These are phyloP conservation scores for Aspergillus amoenus DNA, from an alignment of 2,329 filamentous ascomycete species.

Conservation along the genomic window DNA sequence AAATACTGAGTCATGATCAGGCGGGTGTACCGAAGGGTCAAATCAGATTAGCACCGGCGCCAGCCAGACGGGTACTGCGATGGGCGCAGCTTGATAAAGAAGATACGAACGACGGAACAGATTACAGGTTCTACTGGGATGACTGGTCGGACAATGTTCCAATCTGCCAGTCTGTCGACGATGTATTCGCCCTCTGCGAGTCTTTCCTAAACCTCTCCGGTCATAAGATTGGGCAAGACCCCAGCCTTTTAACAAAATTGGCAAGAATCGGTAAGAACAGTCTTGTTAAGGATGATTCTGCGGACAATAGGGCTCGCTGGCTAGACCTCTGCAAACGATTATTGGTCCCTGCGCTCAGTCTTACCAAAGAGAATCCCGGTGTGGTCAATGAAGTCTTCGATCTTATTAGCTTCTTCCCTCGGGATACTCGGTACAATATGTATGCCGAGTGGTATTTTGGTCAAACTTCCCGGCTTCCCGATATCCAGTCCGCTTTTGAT, in stretches of 20 bases:
- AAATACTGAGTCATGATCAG: slow-evolving; percentile 61
- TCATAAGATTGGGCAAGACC: slow-evolving; percentile 83
- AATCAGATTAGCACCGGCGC: slow-evolving; percentile 60
- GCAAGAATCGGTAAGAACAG: slow-evolving; percentile 81
- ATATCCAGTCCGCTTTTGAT: slow-evolving; percentile 76
- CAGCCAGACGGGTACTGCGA: slow-evolving; percentile 66
- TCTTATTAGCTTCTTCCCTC: slow-evolving; percentile 75
- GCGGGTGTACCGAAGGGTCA: slow-evolving; percentile 67
- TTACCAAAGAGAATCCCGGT: slow-evolving; percentile 80
- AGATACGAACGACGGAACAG: slow-evolving; percentile 70
- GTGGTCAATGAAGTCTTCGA: slow-evolving; percentile 85
- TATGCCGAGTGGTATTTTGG: slow-evolving; percentile 93
- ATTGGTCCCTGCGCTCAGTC: slow-evolving; percentile 82
- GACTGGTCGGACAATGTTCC: slow-evolving; percentile 95
- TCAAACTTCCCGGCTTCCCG: slow-evolving; percentile 70
- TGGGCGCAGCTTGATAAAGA: slow-evolving; percentile 82
- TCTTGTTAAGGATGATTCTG: slow-evolving; percentile 67
- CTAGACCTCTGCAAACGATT: slow-evolving; percentile 77
- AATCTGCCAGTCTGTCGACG: slow-evolving; percentile 83
- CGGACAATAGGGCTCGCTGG: slow-evolving; percentile 75
- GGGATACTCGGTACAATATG: slow-evolving; percentile 75
- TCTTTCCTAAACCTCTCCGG: slow-evolving; percentile 84
- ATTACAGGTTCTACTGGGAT: slow-evolving; percentile 95
- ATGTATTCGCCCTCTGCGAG: slow-evolving; percentile 82
- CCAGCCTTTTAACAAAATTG: slow-evolving; percentile 74